Percentiles rank a stretch among this genome's conserved stretches.
Evolutionary conservation across 2,329 filamentous ascomycete species (phyloP).

Genomic region (Cytospora paraplurivora): DNA sequence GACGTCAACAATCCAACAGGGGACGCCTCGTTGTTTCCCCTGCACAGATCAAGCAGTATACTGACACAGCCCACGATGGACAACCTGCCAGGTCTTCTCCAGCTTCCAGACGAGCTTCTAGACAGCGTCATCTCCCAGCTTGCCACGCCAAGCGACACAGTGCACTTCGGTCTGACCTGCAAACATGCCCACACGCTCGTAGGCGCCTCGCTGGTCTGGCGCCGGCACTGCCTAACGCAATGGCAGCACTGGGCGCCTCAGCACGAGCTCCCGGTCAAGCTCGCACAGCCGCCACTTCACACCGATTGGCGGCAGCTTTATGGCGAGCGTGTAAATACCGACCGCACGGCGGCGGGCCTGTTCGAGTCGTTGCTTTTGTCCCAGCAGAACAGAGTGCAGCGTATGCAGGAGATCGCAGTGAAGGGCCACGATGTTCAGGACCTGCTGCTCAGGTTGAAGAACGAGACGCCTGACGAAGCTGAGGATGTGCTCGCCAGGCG

Average conservation of each 20-base stretch:
- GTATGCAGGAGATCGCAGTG: conserved; percentile 56
- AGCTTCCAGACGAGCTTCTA: conserved; percentile 64
- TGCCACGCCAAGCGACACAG: conserved; percentile 25
- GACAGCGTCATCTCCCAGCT: conserved; percentile 56
- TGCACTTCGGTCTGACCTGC: conserved; percentile 53
- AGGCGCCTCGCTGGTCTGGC: conserved; percentile 62
- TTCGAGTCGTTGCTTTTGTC: conserved; percentile 57
- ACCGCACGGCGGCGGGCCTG: conserved; percentile 40
- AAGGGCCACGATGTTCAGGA: conserved; percentile 66
- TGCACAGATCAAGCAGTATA: neutral
- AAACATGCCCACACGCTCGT: conserved; percentile 52
- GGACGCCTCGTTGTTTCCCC: neutral
- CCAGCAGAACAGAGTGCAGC: conserved; percentile 56
- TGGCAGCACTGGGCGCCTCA: conserved; percentile 60
- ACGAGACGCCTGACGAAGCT: conserved; percentile 48
- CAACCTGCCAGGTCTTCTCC: conserved; percentile 8
- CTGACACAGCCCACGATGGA: neutral
- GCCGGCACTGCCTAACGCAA: conserved; percentile 53
- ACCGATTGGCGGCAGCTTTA: conserved; percentile 59
- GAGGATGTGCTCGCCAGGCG: conserved; percentile 64
- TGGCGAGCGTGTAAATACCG: conserved; percentile 40
- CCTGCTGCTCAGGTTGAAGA: conserved; percentile 50
- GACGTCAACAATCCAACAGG: too few relatives aligned
- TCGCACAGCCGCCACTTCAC: conserved; percentile 43
- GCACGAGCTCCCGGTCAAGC: conserved; percentile 46